Evolutionary conservation across 148 eudicot genomes (phyloP).

Genomic region (Chenopodium suecicum): DNA sequence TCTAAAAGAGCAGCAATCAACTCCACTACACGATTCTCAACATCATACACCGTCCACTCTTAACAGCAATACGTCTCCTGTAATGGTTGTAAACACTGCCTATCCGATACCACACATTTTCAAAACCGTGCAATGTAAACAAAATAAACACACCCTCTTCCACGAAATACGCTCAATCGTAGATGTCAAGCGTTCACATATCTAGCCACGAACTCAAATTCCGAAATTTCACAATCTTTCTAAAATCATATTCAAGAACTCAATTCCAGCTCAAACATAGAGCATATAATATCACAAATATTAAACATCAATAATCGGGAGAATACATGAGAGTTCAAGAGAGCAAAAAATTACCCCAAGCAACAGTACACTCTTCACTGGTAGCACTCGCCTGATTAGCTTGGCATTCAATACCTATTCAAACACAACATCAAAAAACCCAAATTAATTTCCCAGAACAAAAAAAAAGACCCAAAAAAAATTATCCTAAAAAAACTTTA

Average conservation of each 20-base stretch:
- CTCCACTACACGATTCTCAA: neutral
- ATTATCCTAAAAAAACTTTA: neutral
- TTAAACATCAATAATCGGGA: neutral
- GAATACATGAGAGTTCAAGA: neutral
- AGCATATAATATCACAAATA: neutral
- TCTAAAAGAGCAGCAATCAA: neutral
- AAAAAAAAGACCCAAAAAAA: neutral
- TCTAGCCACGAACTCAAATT: neutral
- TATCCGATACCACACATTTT: too few relatives aligned
- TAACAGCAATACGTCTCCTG: neutral
- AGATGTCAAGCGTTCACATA: neutral
- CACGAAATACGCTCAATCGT: neutral
- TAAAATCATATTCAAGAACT: neutral
- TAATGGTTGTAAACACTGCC: neutral
- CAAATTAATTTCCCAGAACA: neutral
- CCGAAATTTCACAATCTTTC: neutral
- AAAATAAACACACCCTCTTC: neutral
- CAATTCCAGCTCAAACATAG: neutral
- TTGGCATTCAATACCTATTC: slow-evolving; percentile 80
- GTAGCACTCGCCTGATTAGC: slow-evolving; percentile 94
- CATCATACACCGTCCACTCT: neutral
- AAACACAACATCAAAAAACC: slow-evolving; percentile 42
- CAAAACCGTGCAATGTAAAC: neutral
- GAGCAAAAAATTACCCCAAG: slow-evolving; percentile 58
- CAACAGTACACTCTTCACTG: slow-evolving; percentile 87